These are phyloP conservation scores for Jatropha multifida DNA, from an alignment of 441 rosid genomes.

Conservation along the genomic window DNA sequence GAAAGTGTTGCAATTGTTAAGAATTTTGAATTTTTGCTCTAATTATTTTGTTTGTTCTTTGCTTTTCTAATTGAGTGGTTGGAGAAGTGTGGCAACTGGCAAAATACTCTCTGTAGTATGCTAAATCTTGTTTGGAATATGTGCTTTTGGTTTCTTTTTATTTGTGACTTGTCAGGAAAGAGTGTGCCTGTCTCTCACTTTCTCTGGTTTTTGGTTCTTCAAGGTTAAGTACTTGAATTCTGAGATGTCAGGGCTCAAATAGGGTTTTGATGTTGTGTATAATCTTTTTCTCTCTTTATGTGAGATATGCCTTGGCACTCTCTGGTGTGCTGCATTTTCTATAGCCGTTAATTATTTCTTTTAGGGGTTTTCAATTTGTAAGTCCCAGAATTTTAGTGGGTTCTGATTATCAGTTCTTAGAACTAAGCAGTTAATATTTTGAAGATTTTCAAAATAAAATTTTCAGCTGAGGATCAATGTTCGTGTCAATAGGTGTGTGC, in stretches of 20 bases:
- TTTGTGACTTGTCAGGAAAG: conserved; percentile 23
- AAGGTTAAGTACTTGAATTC: not conserved
- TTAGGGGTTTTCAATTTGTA: not conserved
- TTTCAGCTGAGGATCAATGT: not conserved
- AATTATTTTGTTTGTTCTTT: conserved; percentile 15
- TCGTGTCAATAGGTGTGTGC: not conserved
- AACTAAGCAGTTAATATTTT: not conserved
- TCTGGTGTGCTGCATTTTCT: not conserved
- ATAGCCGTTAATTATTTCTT: conserved; percentile 3
- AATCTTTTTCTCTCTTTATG: not conserved
- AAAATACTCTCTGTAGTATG: conserved; percentile 25
- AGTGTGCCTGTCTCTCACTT: conserved; percentile 7
- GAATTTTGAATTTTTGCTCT: conserved; percentile 16
- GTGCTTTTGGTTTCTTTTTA: conserved; percentile 23
- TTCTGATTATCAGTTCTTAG: not conserved
- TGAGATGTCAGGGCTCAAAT: not conserved
- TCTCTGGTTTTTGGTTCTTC: conserved; percentile 16
- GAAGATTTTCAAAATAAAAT: not conserved
- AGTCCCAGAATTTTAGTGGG: not conserved
- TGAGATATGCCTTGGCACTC: not conserved
- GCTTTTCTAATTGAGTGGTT: conserved; percentile 20
- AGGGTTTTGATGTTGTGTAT: conserved; percentile 17
- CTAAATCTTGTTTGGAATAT: conserved; percentile 21
- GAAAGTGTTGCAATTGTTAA: conserved; percentile 19
- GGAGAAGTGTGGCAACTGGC: conserved; percentile 30